A percentile compares a stretch with the other conserved stretches of the same genome.
These are phyloP conservation scores for Allium cepa DNA, from an alignment of 106 monocot species.

Conservation along the genomic window DNA sequence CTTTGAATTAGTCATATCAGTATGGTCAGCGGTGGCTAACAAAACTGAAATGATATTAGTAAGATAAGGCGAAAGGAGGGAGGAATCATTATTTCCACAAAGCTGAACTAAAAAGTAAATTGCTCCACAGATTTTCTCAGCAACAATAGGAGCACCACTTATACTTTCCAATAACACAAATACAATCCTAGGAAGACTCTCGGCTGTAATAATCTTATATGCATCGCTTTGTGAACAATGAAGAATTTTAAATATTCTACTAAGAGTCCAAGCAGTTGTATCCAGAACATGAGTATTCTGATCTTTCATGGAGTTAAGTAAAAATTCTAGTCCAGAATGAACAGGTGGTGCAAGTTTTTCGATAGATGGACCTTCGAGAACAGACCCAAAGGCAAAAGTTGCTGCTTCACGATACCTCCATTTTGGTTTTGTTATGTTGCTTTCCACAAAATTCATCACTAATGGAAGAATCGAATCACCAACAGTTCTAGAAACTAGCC, in stretches of 20 bases:
- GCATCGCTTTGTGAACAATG: slow-evolving; percentile 11
- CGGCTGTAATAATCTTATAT: slow-evolving; percentile 8
- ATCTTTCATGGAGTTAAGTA: slow-evolving; percentile 23
- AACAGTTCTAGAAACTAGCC: slow-evolving; percentile 20
- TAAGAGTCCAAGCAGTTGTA: slow-evolving; percentile 26
- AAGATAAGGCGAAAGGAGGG: slow-evolving; percentile 16
- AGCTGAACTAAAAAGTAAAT: slow-evolving; percentile 22
- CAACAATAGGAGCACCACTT: slow-evolving; percentile 14
- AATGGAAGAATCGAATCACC: slow-evolving; percentile 12
- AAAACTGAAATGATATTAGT: slow-evolving; percentile 17
- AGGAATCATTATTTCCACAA: slow-evolving; percentile 13
- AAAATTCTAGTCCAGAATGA: slow-evolving; percentile 14
- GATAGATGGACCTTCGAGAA: slow-evolving; percentile 24
- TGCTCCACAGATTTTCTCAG: slow-evolving; percentile 25
- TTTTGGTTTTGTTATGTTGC: slow-evolving; percentile 18
- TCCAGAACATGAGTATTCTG: slow-evolving; percentile 20
- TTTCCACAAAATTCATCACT: slow-evolving; percentile 21
- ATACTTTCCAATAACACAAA: slow-evolving; percentile 18
- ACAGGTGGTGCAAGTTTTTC: slow-evolving; percentile 19
- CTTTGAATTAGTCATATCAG: slow-evolving; percentile 8
- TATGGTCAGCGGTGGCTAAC: slow-evolving; percentile 8
- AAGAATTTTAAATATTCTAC: slow-evolving; percentile 21
- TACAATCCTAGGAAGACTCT: slow-evolving; percentile 10
- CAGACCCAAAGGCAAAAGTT: slow-evolving; percentile 24
- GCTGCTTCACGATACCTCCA: slow-evolving; percentile 23